Evolutionary conservation across 108 stramenopile genomes (phyloP).

Genomic region (Pseudonitzschia delicatissima): DNA sequence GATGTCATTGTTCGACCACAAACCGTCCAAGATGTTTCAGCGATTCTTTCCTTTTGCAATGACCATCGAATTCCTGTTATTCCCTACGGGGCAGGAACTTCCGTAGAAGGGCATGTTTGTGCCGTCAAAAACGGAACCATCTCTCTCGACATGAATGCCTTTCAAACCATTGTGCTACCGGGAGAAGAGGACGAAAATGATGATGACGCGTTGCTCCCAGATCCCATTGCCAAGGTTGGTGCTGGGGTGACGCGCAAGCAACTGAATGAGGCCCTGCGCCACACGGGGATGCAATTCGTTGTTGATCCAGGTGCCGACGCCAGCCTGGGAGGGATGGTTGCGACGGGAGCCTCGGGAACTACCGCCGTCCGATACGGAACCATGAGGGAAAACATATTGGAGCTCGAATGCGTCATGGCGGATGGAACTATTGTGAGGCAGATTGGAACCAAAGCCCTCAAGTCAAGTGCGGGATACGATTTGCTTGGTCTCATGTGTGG

Average conservation of each 20-base stretch:
- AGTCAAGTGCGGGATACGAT: constrained; percentile 91
- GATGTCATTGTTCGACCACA: constrained; percentile 72
- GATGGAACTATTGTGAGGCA: constrained; percentile 41
- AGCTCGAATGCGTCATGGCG: constrained; percentile 78
- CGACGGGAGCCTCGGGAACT: constrained; percentile 90
- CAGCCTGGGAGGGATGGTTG: constrained; percentile 84
- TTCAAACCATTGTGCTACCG: constrained; percentile 36
- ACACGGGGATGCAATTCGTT: constrained; percentile 87
- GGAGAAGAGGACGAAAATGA: background rate
- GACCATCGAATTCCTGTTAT: constrained; percentile 75
- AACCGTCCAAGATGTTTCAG: constrained; percentile 69
- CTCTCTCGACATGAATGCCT: constrained; percentile 64
- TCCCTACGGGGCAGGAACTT: constrained; percentile 93
- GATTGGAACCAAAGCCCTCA: constrained; percentile 68
- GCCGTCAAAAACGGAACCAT: constrained; percentile 52
- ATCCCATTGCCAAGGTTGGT: constrained; percentile 66
- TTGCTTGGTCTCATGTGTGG: constrained; percentile 81
- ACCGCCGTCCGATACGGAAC: constrained; percentile 94
- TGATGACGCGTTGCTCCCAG: constrained; percentile 34
- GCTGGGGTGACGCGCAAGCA: constrained; percentile 67
- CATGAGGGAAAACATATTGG: constrained; percentile 91
- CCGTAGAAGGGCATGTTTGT: constrained; percentile 89
- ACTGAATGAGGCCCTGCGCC: constrained; percentile 74
- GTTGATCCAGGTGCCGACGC: constrained; percentile 97
- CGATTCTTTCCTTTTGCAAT: constrained; percentile 55